These are phyloP conservation scores for Salix udensis DNA, from an alignment of 345 rosid species.

Conservation along the genomic window DNA sequence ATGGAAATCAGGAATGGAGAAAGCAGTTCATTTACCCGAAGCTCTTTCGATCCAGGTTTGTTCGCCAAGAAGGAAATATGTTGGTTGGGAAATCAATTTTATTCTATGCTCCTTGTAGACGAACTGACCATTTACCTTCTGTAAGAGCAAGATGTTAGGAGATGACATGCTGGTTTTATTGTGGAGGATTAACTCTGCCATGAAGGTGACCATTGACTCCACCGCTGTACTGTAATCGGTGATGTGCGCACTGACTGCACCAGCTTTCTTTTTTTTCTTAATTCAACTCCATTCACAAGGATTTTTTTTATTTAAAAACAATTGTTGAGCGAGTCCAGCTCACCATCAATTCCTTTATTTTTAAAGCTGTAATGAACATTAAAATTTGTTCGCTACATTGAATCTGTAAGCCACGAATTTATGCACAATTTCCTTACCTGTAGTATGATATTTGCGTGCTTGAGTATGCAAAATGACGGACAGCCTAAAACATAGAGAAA, in stretches of 20 bases:
- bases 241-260: background rate
- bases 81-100: constrained; percentile 1
- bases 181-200: background rate
- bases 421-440: background rate
- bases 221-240: constrained; percentile 1
- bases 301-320: background rate
- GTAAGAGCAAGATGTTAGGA: background rate
- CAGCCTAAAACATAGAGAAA: background rate
- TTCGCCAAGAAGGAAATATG: constrained; percentile 9
- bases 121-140: constrained; percentile 5
- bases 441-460: background rate
- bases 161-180: background rate
- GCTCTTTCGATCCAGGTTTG: constrained; percentile 5
- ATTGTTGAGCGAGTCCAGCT: background rate
- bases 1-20: background rate
- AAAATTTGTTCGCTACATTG: background rate
- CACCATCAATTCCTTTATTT: background rate
- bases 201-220: background rate
- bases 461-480: background rate
- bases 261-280: background rate
- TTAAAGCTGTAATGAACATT: background rate
- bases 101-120: background rate
- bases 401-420: background rate
- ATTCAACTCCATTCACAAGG: background rate
- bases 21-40: constrained; percentile 2